Conservation (phyloP, 306 rosid genomes). For the Elaeagnus macrophylla region DNA sequence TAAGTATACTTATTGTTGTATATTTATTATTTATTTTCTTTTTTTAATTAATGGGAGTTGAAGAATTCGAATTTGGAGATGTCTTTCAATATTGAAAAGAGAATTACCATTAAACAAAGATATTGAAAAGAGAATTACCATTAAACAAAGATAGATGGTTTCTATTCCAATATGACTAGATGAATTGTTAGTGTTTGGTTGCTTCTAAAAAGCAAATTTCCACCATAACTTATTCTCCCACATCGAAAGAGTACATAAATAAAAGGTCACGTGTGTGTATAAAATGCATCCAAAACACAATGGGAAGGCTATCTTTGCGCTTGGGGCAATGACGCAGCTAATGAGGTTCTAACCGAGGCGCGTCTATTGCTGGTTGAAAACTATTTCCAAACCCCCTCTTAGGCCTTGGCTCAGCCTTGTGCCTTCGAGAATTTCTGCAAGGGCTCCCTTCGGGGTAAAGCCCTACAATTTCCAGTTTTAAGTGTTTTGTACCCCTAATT, state of each 20-base stretch:
- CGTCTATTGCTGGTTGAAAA: no score
- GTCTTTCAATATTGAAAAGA: no score
- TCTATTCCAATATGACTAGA: not conserved
- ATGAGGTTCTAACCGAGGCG: no score
- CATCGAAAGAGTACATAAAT: not conserved
- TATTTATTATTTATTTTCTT: no score
- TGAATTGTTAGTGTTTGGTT: not conserved
- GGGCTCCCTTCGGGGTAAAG: conserved; percentile 25
- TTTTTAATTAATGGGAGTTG: no score
- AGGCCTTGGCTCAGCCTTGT: conserved; percentile 16
- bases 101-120: no score
- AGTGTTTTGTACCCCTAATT: not conserved
- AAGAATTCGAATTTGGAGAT: no score
- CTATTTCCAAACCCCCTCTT: no score
- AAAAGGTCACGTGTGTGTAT: not conserved
- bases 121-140: not conserved
- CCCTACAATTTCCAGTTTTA: conserved; percentile 2
- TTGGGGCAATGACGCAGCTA: no score
- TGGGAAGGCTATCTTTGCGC: no score
- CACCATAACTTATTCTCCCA: not conserved
- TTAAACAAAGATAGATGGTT: not conserved
- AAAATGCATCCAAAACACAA: no score
- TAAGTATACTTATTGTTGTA: not conserved
- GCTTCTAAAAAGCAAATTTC: not conserved
- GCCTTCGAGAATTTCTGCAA: conserved; percentile 29